Percentiles rank a stretch among this genome's conserved stretches.
Evolutionary conservation across 345 rosid species (phyloP).

Genomic region (Barbarea vulgaris): DNA sequence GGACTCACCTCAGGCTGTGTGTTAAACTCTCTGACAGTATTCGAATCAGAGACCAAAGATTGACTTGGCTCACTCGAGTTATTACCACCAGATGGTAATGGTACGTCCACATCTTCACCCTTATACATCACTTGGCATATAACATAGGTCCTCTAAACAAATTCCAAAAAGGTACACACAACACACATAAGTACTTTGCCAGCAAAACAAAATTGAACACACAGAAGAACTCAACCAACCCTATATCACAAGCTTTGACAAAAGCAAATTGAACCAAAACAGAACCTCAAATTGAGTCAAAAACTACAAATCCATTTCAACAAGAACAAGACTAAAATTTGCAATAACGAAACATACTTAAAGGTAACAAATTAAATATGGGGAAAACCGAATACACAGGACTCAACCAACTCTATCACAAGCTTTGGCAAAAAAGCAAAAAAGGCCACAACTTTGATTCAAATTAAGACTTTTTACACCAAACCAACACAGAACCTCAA

Average conservation of each 20-base stretch:
- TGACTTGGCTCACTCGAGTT: not conserved
- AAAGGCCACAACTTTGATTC: not conserved
- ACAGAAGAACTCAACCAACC: too few species aligned
- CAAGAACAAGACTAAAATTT: too few species aligned
- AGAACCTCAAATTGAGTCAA: not conserved
- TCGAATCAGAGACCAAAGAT: conserved; percentile 5
- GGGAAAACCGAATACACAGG: too few species aligned
- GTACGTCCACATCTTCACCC: conserved; percentile 17
- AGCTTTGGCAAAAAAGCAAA: not conserved
- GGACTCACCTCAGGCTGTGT: conserved; percentile 15
- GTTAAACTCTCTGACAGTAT: not conserved
- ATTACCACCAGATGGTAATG: conserved; percentile 9
- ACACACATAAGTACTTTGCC: not conserved
- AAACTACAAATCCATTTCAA: too few species aligned
- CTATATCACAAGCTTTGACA: too few species aligned
- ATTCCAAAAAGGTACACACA: not conserved
- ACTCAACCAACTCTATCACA: not conserved
- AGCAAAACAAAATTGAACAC: too few species aligned
- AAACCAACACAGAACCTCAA: not conserved
- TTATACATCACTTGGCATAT: conserved; percentile 26
- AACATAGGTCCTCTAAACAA: conserved; percentile 18
- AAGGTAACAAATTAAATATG: too few species aligned
- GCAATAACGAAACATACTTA: too few species aligned
- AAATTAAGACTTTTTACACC: not conserved
- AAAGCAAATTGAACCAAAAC: not conserved